Evolutionary conservation across 1,139 yeast genomes (phyloP), one percentile per base, ranked within the genome.

Genomic region (Geotrichum histeridarum): DNA sequence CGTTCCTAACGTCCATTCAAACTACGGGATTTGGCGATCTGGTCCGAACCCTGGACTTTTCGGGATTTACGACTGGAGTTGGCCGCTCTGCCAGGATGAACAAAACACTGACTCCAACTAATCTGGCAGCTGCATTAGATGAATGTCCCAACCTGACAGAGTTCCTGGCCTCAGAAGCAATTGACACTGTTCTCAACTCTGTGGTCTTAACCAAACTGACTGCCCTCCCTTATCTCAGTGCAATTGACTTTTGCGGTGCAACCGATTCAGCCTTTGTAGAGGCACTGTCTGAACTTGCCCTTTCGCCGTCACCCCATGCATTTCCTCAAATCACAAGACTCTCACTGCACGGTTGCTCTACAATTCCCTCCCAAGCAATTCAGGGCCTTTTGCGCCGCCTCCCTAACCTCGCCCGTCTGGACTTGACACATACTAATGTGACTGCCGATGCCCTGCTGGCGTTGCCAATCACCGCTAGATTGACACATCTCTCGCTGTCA

Each of bases 31-130:
- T 75, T 80, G 90, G 95, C 8, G 77, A 78, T 56, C 80, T 81
- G 62, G 94, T 87, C 32, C 82, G 84, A 63, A 83, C 84, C 56
- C 78, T 90, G 64, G 97, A 90, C 71, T 90, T 90, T 65, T 86
- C 86, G 64, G 93, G 88, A 59, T 85, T 90, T 67, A 89, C 97
- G 0, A 84, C 94, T 1, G 97, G 97, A 0, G 75, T 90, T 52
- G 97, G 97, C 2, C 76, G 96, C 59, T 86, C 96, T 0, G 88
- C 88, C 7, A 79, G 86, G 61, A 89, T 89, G 95, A 90, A 87
- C 70, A 70, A 89, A 89, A 87, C 89, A 87, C 89, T 90, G 43
- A 90, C 96, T 0, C 76, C 84, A 48, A 72, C 75, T 32, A 90
- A 96, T 2, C 81, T 90, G 37, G 9, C 31, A 12, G 27, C 35